phyloP scores from a whole-genome alignment of 2,329 filamentous ascomycete species.

The Pseudogymnoascus sp. region DNA sequence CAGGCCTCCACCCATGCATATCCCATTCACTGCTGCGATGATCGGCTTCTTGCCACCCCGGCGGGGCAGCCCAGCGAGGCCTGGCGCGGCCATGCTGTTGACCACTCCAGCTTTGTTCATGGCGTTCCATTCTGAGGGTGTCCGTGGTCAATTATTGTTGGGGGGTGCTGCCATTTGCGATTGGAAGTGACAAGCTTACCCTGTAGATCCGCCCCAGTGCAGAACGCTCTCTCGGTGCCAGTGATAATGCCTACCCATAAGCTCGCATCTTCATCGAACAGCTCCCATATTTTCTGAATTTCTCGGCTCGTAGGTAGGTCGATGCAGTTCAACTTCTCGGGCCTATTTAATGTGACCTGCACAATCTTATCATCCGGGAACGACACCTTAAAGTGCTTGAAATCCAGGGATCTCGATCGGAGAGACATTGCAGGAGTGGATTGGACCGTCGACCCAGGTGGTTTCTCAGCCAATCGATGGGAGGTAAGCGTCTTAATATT shows the following conservation, averaged over 20 bases:
- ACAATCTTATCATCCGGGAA: constrained; percentile 47
- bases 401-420: constrained; percentile 8
- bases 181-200: constrained; percentile 38
- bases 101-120: constrained; percentile 16
- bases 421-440: not conserved
- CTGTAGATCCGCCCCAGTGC: constrained; percentile 56
- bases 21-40: constrained; percentile 64
- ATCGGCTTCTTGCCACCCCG: constrained; percentile 62
- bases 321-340: constrained; percentile 48
- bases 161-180: constrained; percentile 22
- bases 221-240: constrained; percentile 54
- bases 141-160: constrained; percentile 14
- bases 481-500: not conserved
- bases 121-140: constrained; percentile 42
- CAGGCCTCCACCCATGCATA: constrained; percentile 64
- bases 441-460: not conserved
- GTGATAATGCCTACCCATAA: constrained; percentile 56
- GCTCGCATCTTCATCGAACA: constrained; percentile 50
- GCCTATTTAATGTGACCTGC: constrained; percentile 50
- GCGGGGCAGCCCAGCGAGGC: constrained; percentile 58
- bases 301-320: constrained; percentile 26
- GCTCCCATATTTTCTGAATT: constrained; percentile 41
- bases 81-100: constrained; percentile 30
- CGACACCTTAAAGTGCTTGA: constrained; percentile 27
- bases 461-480: not conserved